Evolutionary conservation across 306 rosid genomes (phyloP).

Genomic region (Hylodesmum podocarpum): DNA sequence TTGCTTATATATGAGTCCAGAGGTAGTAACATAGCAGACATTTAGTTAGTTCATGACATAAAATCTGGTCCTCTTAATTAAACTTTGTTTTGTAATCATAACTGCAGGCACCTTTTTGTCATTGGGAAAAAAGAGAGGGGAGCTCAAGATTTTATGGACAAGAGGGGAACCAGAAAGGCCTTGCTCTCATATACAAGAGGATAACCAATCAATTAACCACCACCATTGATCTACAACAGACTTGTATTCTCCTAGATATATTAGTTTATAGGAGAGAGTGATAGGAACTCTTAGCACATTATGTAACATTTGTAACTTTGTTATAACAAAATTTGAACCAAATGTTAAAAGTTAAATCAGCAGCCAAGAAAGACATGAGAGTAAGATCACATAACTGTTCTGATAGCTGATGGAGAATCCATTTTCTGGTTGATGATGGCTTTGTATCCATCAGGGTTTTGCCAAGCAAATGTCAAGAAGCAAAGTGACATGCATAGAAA

Average conservation of each 20-base stretch:
- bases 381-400: neutral
- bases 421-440: slow-evolving; percentile 1
- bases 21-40: neutral
- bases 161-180: slow-evolving; percentile 85
- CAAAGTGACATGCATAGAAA: neutral
- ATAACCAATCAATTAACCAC: slow-evolving; percentile 45
- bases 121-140: slow-evolving; percentile 93
- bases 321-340: slow-evolving; percentile 28
- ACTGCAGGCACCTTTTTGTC: slow-evolving; percentile 82
- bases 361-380: slow-evolving; percentile 20
- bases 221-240: slow-evolving; percentile 32
- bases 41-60: neutral
- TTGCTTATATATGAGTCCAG: neutral
- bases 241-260: slow-evolving; percentile 36
- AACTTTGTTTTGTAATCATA: slow-evolving; percentile 24
- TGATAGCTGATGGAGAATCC: neutral
- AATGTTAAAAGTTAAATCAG: slow-evolving; percentile 24
- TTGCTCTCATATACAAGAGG: slow-evolving; percentile 79
- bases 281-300: slow-evolving; percentile 38
- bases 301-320: slow-evolving; percentile 38
- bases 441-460: neutral
- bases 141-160: slow-evolving; percentile 83
- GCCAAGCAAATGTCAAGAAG: neutral
- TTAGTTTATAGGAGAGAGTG: slow-evolving; percentile 36
- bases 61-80: neutral